These are phyloP conservation scores for Paramecium tetraurelia DNA, from an alignment of 73 alveolate species.

Conservation along the genomic window DNA sequence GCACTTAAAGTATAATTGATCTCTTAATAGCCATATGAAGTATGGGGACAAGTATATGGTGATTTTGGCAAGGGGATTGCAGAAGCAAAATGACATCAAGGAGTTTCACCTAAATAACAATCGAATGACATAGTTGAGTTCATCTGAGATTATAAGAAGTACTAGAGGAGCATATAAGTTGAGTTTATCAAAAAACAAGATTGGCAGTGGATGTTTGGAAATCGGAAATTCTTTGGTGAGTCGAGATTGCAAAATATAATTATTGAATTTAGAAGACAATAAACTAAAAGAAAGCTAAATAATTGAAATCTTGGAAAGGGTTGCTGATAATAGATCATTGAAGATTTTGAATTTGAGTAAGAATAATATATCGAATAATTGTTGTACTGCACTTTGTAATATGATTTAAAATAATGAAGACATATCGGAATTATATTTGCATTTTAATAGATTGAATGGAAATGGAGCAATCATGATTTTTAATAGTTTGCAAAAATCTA, in stretches of 20 bases:
- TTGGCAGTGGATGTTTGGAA: background rate
- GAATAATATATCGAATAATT: background rate
- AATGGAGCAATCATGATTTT: constrained; percentile 1
- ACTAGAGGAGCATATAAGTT: background rate
- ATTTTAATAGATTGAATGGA: background rate
- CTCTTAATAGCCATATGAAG: background rate
- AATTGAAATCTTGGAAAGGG: background rate
- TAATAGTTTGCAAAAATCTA: constrained; percentile 38
- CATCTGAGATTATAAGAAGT: background rate
- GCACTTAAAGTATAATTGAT: background rate
- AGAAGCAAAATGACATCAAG: background rate
- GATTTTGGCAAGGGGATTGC: background rate
- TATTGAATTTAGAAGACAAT: constrained; percentile 45
- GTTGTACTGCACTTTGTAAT: background rate
- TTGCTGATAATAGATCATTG: constrained; percentile 9
- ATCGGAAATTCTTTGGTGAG: background rate
- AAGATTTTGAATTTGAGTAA: background rate
- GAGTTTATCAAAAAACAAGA: background rate
- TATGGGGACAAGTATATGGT: constrained; percentile 22
- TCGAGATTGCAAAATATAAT: constrained; percentile 35
- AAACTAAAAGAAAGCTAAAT: constrained; percentile 20
- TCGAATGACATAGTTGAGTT: background rate
- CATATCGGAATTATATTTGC: background rate
- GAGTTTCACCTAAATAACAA: background rate
- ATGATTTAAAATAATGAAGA: background rate